Evolutionary conservation across 257 asterid genomes (phyloP), one percentile per base, ranked within the genome.

Genomic region (Jaltomata sinuosa): DNA sequence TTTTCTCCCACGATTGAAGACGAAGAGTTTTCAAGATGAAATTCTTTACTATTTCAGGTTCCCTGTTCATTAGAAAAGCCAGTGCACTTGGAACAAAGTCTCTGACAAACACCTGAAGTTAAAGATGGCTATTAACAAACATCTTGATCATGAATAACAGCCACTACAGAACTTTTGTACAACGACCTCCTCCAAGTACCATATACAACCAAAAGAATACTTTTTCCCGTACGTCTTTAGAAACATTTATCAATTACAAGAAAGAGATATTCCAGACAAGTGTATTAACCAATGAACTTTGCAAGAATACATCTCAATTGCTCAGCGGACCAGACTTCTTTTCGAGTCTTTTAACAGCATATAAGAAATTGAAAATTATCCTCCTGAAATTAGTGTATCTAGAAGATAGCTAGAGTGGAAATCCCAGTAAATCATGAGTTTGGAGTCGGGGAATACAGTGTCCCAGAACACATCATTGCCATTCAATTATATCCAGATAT

Each of bases 1-100:
- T 93, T 87, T 93, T 93, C 93, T 93, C 97, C 97, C 97, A 93
- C 74, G 95, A 88, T 83, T 93, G 97, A 80, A 93, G 95, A n/a
- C 95, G 91, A 61, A 93, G 95, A 42, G 94, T 93, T 88, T 93
- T 93, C 83, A 93, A 85, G 87, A 93, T 72, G 82, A 93, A 93
- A 68, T 91, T 91, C 62, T 88, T 91, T 36, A 91, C 97, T n/a
- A 91, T 90, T 49, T 93, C 97, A 47, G 97, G 92, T 87, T 93
- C 93, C 69, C 94, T 93, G 25, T 89, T 91, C 94, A 93, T 93
- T 61, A 93, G 87, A 87, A 93, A 93, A 31, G 94, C 97, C 87
- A 93, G 84, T 71, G 93, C 97, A 86, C 97, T 93, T 22, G 94
- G 97, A 68, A 93, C 91, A 83, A 93, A 93, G 84, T 93, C 97